phyloP scores from a whole-genome alignment of 768 basidiomycete species.

The Leucocoprinus leucothites region DNA sequence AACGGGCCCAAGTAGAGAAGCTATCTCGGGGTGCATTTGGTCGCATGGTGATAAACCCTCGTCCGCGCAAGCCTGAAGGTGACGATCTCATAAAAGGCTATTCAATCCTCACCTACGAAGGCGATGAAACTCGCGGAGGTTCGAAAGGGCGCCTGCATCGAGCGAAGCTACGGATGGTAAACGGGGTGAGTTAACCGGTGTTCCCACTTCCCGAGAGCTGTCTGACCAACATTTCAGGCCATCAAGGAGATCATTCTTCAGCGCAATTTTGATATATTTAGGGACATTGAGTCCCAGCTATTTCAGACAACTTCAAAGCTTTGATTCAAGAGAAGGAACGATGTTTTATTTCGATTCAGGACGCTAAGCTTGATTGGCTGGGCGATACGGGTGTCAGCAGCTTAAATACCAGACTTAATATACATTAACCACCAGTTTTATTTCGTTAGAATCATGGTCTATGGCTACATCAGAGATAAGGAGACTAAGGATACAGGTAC shows the following conservation, averaged over 20 bases:
- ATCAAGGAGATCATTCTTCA: slow-evolving; percentile 48
- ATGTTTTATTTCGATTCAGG: too few relatives aligned
- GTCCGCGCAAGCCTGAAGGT: slow-evolving; percentile 23
- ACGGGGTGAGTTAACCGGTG: slow-evolving; percentile 39
- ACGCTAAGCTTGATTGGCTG: too few relatives aligned
- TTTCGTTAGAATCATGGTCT: neutral
- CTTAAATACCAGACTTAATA: too few relatives aligned
- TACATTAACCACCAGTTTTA: too few relatives aligned
- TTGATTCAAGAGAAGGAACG: slow-evolving; percentile 11
- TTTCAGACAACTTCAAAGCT: slow-evolving; percentile 28
- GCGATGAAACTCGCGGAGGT: slow-evolving; percentile 67
- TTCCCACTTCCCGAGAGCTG: neutral
- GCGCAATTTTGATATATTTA: slow-evolving; percentile 67
- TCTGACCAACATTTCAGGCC: slow-evolving; percentile 30
- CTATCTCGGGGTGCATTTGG: slow-evolving; percentile 61
- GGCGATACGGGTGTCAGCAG: too few relatives aligned
- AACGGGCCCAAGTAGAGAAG: slow-evolving; percentile 40
- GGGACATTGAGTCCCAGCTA: slow-evolving; percentile 40
- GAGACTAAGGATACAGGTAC: slow-evolving; percentile 3
- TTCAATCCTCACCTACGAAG: slow-evolving; percentile 59
- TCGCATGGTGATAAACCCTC: slow-evolving; percentile 55
- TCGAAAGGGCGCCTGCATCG: slow-evolving; percentile 59
- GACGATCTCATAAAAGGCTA: slow-evolving; percentile 39
- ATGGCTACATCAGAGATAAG: neutral
- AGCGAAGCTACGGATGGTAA: slow-evolving; percentile 44